Base-by-base conservation (phyloP, 441 rosid species). In the Croton setiger region DNA sequence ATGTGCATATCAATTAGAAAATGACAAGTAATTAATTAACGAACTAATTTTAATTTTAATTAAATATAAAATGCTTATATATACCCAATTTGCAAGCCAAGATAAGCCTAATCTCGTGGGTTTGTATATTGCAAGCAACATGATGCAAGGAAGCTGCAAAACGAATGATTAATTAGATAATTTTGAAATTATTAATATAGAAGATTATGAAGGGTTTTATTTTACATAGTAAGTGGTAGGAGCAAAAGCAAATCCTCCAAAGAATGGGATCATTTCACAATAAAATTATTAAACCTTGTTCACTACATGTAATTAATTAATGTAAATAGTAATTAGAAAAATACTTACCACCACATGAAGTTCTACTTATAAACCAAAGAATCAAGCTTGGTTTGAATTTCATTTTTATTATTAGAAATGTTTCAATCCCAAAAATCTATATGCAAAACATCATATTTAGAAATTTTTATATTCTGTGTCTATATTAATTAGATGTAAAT, bases 181-280 rank as follows among this genome's bases (percentile, higher is more conserved):
- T n/a, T 6, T 18, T 21, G 49, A 13, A 48, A 31, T 59, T 5
- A 35, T 10, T 37, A 4, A 18, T 23, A 4, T 47, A 3, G 45
- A 63, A 4, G 41, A 37, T 5, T 5, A 37, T n/a, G 23, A 39
- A 5, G 5, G 6, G 41, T 37, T 8, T 37, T 37, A 13, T 41
- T 0, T 82, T 80, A 93, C 98, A n/a, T 62, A 91, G 73, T 87
- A 93, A 14, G 93, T 76, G 23, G 96, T 87, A 39, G 96, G 94
- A 39, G 98, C 90, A 31, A 93, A 88, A 31, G 97, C 97, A 66
- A 91, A 85, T 63, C 98, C 98, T 81, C 97, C 98, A 1, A 93
- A 87, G 83, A 93, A 91, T 5, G 92, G 81, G 1, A 91, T n/a
- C n/a, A n/a, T n/a, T n/a, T n/a, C n/a, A n/a, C n/a, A n/a, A n/a